Base-by-base conservation (phyloP, 75 land plant genomes). In the Pinus albicaulis region DNA sequence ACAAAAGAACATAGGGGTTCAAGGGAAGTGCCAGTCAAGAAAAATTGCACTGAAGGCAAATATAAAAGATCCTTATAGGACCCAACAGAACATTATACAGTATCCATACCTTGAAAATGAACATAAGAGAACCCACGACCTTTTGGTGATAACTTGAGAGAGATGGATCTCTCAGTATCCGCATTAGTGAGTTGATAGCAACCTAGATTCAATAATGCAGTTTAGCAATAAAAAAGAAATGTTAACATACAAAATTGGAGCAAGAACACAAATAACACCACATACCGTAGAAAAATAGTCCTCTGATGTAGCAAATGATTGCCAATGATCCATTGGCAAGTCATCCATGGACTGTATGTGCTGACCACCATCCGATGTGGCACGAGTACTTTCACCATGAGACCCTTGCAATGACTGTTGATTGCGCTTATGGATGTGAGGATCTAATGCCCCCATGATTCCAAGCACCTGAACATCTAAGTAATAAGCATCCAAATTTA, bases 371-470 rank as follows among this genome's bases (percentile, higher is more conserved):
- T 98, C 99, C 76, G 89, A 73, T 13, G 88, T 81, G 25, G 89
- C 57, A 74, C 86, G 91, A 31, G 82, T 71, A 22, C 83, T 87
- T 66, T 95, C 99, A 24, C 91, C 94, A 85, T 92, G 99, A 19
- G 82, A 76, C 20, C 92, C 97, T 74, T 92, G 86, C 75, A 91
- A 76, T 68, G 75, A 66, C 56, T 76, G 93, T 57, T 95, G 98
- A 80, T 95, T 98, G 25, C 91, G 84, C 73, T 98, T 98, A 74
- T 95, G 98, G 23, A 72, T 78, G 72, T 98, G 95, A 22, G 99
- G 95, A 79, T 98, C 99, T 58, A 98, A 77, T 44, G 99, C 98
- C 68, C 99, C 99, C 91, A 91, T 88, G 26, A 98, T 95, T 3
- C 99, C 99, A 60, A 98, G 78, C 59, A 98, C 99, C 99, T 95